Evolutionary conservation across 768 basidiomycete species (phyloP).

Genomic region (Suillus americanus): DNA sequence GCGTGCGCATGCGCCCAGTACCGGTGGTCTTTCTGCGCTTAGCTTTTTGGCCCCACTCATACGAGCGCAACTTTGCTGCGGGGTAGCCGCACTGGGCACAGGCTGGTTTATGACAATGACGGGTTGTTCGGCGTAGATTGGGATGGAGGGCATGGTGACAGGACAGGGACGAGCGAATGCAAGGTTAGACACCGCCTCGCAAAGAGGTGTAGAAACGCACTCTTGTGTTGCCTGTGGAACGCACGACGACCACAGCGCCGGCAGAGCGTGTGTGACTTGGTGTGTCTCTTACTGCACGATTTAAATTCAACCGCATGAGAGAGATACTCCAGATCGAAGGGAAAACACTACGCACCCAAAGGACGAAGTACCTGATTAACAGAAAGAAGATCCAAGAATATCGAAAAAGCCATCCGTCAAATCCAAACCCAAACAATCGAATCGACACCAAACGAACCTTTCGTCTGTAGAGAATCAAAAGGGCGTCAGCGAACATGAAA

Average conservation of each 20-base stretch:
- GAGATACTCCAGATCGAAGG: neutral
- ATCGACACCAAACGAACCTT: constrained; percentile 59
- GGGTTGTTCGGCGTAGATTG: neutral
- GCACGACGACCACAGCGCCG: constrained; percentile 93
- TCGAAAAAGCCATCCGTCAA: constrained; percentile 16
- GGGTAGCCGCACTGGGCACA: constrained; percentile 98
- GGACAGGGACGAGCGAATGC: neutral
- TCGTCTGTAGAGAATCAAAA: constrained; percentile 53
- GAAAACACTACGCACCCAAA: constrained; percentile 68
- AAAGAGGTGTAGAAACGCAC: constrained; percentile 43
- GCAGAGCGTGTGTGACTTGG: constrained; percentile 96
- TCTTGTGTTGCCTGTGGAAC: constrained; percentile 99
- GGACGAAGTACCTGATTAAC: constrained; percentile 85
- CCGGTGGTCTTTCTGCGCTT: constrained; percentile 99
- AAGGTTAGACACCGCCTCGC: neutral
- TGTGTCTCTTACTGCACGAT: constrained; percentile 84
- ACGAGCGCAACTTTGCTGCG: constrained; percentile 91
- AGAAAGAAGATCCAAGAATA: neutral
- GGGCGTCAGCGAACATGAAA: constrained; percentile 20
- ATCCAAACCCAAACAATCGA: neutral
- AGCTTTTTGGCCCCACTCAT: constrained; percentile 98
- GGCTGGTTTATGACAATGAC: constrained; percentile 42
- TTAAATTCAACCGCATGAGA: constrained; percentile 1
- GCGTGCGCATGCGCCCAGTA: constrained; percentile 91
- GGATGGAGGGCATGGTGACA: neutral